phyloP scores from a whole-genome alignment of 108 stramenopile genomes.

The Skeletonema tropicum region DNA sequence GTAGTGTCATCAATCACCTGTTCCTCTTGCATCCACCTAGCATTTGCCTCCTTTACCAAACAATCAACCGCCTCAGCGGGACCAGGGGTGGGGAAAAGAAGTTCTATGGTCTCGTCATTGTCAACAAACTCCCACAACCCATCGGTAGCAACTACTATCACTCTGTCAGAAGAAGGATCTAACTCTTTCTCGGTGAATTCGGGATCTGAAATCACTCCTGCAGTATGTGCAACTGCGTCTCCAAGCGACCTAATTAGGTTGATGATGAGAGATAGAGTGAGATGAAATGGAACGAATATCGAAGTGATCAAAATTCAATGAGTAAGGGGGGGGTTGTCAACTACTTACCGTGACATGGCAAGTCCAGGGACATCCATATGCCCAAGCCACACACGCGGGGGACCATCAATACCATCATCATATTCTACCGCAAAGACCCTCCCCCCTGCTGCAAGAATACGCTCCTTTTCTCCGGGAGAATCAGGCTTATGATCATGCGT shows the following conservation, averaged over 20 bases:
- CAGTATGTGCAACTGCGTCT: conserved; percentile 95
- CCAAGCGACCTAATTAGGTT: conserved; percentile 83
- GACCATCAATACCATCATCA: conserved; percentile 98
- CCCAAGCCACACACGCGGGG: conserved; percentile 97
- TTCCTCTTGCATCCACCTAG: conserved; percentile 97
- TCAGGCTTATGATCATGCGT: conserved; percentile 99
- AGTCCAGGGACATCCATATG: conserved; percentile 99
- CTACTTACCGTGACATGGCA: conserved; percentile 90
- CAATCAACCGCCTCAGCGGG: conserved; percentile 91
- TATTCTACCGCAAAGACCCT: conserved; percentile 99
- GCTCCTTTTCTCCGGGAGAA: conserved; percentile 93
- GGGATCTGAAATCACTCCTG: conserved; percentile 96
- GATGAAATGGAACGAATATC: background rate
- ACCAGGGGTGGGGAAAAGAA: conserved; percentile 77
- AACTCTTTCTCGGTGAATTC: conserved; percentile 90
- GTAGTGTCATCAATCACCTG: conserved; percentile 99
- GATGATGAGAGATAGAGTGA: conserved; percentile 1
- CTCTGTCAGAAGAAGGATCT: conserved; percentile 81
- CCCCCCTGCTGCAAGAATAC: conserved; percentile 92
- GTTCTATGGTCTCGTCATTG: conserved; percentile 93
- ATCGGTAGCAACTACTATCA: conserved; percentile 95
- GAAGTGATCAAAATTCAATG: background rate
- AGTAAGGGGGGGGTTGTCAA: background rate
- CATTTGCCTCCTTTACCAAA: conserved; percentile 90
- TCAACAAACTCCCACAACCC: conserved; percentile 98